Evolutionary conservation across 768 basidiomycete genomes (phyloP), one percentile per base, ranked within the genome.

Genomic region (Mycena latifolia): DNA sequence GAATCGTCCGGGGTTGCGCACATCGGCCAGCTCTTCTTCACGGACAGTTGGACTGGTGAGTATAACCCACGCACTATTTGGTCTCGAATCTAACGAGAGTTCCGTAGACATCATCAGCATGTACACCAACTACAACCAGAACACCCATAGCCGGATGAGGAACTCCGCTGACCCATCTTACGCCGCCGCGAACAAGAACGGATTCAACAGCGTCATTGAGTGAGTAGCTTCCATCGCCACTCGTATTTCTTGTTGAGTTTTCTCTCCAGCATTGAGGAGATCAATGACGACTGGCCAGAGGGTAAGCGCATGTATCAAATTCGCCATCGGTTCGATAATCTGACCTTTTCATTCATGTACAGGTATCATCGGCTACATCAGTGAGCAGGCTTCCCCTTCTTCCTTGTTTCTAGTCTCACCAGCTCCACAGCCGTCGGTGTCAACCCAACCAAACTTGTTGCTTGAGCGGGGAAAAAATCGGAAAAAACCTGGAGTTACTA

Each of bases 21-120:
- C 66, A 71, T 75, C 46, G 82, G 82, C 9, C 79, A 78, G 54
- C 67, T 82, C 15, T 83, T 80, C 76, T 82, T 82, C 72, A 75
- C 75, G 11, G 80, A 81, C 50, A 65, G 62, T 22, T 79, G 77
- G 78, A 79, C 74, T 35, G 50, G 71, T 39, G 46, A 39, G 66
- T n/a, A n/a, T n/a, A n/a, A n/a, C n/a, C n/a, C n/a, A n/a, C 15
- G 7, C 20, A 9, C 33, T 22, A 9, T n/a, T 1, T 25, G 14
- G 10, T 50, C 8, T 0, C 25, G 22, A n/a, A n/a, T 14, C 35
- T 48, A 12, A 33, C n/a, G n/a, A 39, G 2, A 24, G 2, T 22
- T 2, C 7, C 56, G 1, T 25, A 69, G 71, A 73, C 3, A 70
- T 75, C 28, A 73, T 81, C 24, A 67, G 72, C 61, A 72, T 67